Evolutionary conservation across 495 filamentous ascomycete genomes (phyloP), one percentile per base, ranked within the genome.

Genomic region (Hyaloscypha finlandica): DNA sequence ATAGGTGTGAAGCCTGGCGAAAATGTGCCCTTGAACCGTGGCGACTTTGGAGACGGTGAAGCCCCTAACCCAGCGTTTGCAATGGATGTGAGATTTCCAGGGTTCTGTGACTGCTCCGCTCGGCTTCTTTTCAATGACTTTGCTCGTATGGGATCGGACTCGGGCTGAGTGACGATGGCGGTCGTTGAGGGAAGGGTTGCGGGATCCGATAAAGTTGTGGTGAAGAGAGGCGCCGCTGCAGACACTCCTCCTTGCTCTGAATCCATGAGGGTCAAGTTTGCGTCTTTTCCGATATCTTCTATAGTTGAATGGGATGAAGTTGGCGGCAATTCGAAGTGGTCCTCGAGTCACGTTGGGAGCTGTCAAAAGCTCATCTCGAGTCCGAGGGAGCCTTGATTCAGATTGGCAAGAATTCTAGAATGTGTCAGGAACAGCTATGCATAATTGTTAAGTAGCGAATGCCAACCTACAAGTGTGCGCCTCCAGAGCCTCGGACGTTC

Each of bases 1-100:
- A 78, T 74, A 19, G 81, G 67, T 25, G 80, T 80, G 62, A 80
- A 79, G 67, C 78, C 76, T 53, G 85, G 78, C 19, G 87, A 80
- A 16, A 81, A 78, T 51, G 76, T 67, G 4, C 69, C 74, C 64
- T 74, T 76, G 62, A 84, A 77, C 30, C 80, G 78, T 33, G 84
- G 83, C 42, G 83, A 78, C 70, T 87, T 85, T 37, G 84, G 77
- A 22, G 74, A 76, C 11, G 83, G 83, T 22, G 84, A 84, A 8
- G 51, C 61, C 35, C 53, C 60, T 25, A 81, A 77, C 22, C 73
- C 69, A 59, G 75, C 74, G 65, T 78, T 75, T 11, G 74, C 67
- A 66, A 77, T 68, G 37, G 77, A 70, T 39, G 71, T 65, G 25
- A 74, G 68, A n/a, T 75, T 71, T 14, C 78, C 71, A 19, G 80